Percentiles rank a stretch among this genome's conserved stretches.
Evolutionary conservation across 2,329 filamentous ascomycete genomes (phyloP).

Genomic region (Zasmidium cellare): DNA sequence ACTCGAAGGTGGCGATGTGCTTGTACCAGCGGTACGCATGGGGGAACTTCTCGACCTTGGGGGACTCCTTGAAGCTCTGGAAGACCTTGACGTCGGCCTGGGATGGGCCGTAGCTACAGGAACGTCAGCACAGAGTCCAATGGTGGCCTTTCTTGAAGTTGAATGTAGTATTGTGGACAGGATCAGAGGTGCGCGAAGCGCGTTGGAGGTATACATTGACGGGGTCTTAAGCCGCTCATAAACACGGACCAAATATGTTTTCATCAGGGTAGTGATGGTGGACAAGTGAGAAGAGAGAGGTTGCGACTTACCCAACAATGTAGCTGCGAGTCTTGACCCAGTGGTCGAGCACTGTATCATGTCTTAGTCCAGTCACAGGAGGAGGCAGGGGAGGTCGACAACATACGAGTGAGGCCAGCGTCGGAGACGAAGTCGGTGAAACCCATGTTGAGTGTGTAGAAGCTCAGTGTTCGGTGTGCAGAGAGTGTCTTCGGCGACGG

Average conservation of each 20-base stretch:
- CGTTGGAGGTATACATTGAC: slow-evolving; percentile 76
- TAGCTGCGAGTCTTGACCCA: slow-evolving; percentile 77
- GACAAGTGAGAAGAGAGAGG: slow-evolving; percentile 22
- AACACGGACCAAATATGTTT: slow-evolving; percentile 89
- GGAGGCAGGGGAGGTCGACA: slow-evolving; percentile 9
- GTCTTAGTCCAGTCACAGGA: slow-evolving; percentile 14
- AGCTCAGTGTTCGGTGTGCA: neutral
- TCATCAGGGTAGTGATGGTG: slow-evolving; percentile 63
- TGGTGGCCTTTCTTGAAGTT: slow-evolving; percentile 11
- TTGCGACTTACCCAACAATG: slow-evolving; percentile 72
- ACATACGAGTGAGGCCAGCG: slow-evolving; percentile 62
- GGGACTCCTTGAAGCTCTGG: slow-evolving; percentile 79
- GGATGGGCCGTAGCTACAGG: slow-evolving; percentile 63
- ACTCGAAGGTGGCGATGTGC: slow-evolving; percentile 91
- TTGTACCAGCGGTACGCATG: slow-evolving; percentile 98
- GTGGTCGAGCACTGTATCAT: slow-evolving; percentile 63
- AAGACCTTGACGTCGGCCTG: slow-evolving; percentile 96
- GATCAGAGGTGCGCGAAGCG: slow-evolving; percentile 76
- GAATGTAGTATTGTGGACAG: slow-evolving; percentile 16
- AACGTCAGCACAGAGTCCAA: slow-evolving; percentile 10
- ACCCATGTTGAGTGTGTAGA: slow-evolving; percentile 56
- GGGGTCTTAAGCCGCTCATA: slow-evolving; percentile 92
- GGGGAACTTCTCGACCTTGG: slow-evolving; percentile 84
- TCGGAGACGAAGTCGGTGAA: slow-evolving; percentile 69
- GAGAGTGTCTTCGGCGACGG: neutral